phyloP scores from a whole-genome alignment of 345 rosid genomes.

The Hevea brasiliensis region DNA sequence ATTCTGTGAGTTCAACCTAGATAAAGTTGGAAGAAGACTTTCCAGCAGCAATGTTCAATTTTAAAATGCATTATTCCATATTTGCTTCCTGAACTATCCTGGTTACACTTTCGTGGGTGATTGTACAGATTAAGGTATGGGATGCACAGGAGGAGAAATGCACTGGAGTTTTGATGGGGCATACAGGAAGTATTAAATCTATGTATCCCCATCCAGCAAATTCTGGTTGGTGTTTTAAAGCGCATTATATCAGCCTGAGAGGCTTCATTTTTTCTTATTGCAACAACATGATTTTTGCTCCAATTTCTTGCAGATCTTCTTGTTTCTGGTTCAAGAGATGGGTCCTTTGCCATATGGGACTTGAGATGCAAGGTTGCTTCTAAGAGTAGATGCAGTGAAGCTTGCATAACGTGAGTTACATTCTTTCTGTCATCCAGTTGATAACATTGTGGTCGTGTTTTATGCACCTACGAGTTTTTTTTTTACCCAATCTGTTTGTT shows the following conservation, averaged over 20 bases:
- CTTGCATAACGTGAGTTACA: slow-evolving; percentile 43
- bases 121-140: slow-evolving; percentile 78
- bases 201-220: slow-evolving; percentile 74
- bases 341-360: slow-evolving; percentile 89
- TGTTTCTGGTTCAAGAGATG: slow-evolving; percentile 92
- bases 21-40: neutral
- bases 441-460: neutral
- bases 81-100: neutral
- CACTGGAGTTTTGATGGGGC: slow-evolving; percentile 58
- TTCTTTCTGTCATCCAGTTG: neutral
- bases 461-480: neutral
- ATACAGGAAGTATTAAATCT: slow-evolving; percentile 84
- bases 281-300: neutral
- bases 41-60: neutral
- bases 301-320: slow-evolving; percentile 53
- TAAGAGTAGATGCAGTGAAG: slow-evolving; percentile 33
- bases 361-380: slow-evolving; percentile 62
- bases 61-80: neutral
- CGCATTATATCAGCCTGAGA: neutral
- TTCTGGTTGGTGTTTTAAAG: slow-evolving; percentile 48
- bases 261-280: neutral
- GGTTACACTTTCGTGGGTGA: neutral
- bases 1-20: neutral
- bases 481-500: neutral
- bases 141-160: slow-evolving; percentile 67